Evolutionary conservation across 441 rosid species (phyloP).

Genomic region (Eruca vesicaria): DNA sequence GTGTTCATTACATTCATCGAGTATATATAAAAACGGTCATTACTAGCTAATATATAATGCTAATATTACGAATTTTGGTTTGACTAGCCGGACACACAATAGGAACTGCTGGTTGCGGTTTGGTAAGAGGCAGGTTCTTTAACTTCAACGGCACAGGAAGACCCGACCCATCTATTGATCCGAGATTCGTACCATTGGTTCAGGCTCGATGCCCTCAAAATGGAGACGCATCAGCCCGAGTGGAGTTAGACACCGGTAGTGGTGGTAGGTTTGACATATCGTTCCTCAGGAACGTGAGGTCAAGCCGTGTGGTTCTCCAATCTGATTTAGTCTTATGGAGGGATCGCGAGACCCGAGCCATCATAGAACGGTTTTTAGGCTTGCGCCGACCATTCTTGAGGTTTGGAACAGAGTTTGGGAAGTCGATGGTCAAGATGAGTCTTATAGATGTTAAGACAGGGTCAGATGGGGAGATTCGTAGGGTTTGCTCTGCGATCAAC

Average conservation of each 20-base stretch:
- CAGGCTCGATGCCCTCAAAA: slow-evolving; percentile 55
- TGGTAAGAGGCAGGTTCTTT: slow-evolving; percentile 52
- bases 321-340: slow-evolving; percentile 64
- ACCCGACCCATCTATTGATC: slow-evolving; percentile 61
- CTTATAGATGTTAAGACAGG: slow-evolving; percentile 66
- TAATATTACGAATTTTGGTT: not conserved
- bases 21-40: not conserved
- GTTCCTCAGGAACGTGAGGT: slow-evolving; percentile 54
- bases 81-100: slow-evolving; percentile 70
- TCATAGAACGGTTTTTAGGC: slow-evolving; percentile 45
- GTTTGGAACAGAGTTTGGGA: slow-evolving; percentile 56
- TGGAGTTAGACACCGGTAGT: slow-evolving; percentile 60
- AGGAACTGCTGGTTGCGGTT: slow-evolving; percentile 65
- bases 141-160: slow-evolving; percentile 54
- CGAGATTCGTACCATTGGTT: slow-evolving; percentile 46
- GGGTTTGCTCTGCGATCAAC: slow-evolving; percentile 46
- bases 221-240: slow-evolving; percentile 41
- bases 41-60: not conserved
- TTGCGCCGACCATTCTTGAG: slow-evolving; percentile 37
- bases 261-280: slow-evolving; percentile 55
- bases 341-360: slow-evolving; percentile 39
- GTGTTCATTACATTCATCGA: not conserved
- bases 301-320: slow-evolving; percentile 53
- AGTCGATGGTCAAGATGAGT: slow-evolving; percentile 81
- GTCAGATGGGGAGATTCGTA: slow-evolving; percentile 62